Evolutionary conservation across 2,329 filamentous ascomycete genomes (phyloP).

Genomic region (Fusarium mexicanum): DNA sequence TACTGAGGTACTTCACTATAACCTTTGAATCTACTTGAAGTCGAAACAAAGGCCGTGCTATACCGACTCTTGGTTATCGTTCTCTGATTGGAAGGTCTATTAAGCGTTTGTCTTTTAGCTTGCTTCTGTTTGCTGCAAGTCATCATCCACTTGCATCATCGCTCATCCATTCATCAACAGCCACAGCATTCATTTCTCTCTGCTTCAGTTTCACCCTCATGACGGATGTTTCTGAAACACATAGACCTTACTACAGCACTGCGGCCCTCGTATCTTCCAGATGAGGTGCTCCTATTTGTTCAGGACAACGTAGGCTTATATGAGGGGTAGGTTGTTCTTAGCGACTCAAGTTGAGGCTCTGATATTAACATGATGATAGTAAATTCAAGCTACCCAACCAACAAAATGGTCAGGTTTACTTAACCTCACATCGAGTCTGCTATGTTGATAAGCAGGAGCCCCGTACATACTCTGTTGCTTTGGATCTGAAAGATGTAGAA

Average conservation of each 20-base stretch:
- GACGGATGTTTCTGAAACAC: slow-evolving; percentile 96
- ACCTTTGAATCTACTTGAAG: not conserved
- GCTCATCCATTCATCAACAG: slow-evolving; percentile 7
- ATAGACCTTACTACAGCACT: slow-evolving; percentile 96
- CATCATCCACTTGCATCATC: slow-evolving; percentile 35
- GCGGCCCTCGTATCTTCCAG: slow-evolving; percentile 88
- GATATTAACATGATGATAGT: slow-evolving; percentile 56
- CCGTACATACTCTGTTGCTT: slow-evolving; percentile 81
- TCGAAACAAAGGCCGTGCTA: not conserved
- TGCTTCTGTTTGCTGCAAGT: slow-evolving; percentile 19
- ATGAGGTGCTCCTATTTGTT: slow-evolving; percentile 95
- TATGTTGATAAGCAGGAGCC: slow-evolving; percentile 93
- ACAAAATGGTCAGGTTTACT: slow-evolving; percentile 94
- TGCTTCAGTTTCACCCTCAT: slow-evolving; percentile 49
- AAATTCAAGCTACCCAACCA: slow-evolving; percentile 95
- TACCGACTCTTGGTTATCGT: not conserved
- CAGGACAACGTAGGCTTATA: slow-evolving; percentile 98
- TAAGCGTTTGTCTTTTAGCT: not conserved
- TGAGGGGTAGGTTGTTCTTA: slow-evolving; percentile 77
- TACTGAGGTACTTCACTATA: slow-evolving; percentile 2
- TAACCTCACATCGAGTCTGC: slow-evolving; percentile 95
- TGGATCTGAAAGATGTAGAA: slow-evolving; percentile 92
- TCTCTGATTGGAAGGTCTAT: not conserved
- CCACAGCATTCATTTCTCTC: slow-evolving; percentile 4
- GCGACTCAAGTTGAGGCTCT: not conserved